These are phyloP conservation scores for Rubia balearica DNA, from an alignment of 305 asterid species.

Conservation along the genomic window DNA sequence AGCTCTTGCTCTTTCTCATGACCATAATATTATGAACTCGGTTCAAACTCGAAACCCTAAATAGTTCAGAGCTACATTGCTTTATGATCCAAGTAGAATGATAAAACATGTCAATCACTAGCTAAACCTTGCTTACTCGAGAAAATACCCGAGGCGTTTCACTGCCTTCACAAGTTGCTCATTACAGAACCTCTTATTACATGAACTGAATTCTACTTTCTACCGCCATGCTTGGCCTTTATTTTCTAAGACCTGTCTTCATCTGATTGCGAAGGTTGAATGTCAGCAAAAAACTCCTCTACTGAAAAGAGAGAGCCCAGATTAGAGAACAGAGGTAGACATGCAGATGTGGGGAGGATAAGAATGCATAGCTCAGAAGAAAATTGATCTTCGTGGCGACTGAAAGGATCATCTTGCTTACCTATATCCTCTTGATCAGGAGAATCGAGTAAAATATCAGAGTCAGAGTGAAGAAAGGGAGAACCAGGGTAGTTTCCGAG, in stretches of 20 bases:
- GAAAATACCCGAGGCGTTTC: background rate
- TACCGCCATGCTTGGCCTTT: conserved; percentile 10
- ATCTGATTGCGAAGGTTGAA: conserved; percentile 62
- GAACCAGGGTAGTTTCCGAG: conserved; percentile 94
- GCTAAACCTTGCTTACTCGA: background rate
- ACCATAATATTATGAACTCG: background rate
- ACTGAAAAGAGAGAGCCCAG: conserved; percentile 39
- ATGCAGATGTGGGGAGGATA: background rate
- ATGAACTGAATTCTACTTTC: background rate
- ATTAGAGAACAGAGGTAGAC: background rate
- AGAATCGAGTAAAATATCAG: conserved; percentile 87
- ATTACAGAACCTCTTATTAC: conserved; percentile 19
- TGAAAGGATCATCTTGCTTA: conserved; percentile 24
- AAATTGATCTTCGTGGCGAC: background rate
- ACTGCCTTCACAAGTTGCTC: conserved; percentile 2
- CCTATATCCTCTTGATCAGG: conserved; percentile 91
- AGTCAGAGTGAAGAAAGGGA: conserved; percentile 87
- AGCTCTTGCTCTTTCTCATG: background rate
- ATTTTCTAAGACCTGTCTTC: conserved; percentile 65
- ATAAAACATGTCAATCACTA: conserved; percentile 15
- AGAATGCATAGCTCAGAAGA: background rate
- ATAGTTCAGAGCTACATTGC: conserved; percentile 1
- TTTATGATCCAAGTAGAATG: background rate
- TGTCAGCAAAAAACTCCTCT: conserved; percentile 91
- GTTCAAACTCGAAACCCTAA: background rate